phyloP scores from a whole-genome alignment of 352 stramenopile species.

The Phytophthora hibernalis region DNA sequence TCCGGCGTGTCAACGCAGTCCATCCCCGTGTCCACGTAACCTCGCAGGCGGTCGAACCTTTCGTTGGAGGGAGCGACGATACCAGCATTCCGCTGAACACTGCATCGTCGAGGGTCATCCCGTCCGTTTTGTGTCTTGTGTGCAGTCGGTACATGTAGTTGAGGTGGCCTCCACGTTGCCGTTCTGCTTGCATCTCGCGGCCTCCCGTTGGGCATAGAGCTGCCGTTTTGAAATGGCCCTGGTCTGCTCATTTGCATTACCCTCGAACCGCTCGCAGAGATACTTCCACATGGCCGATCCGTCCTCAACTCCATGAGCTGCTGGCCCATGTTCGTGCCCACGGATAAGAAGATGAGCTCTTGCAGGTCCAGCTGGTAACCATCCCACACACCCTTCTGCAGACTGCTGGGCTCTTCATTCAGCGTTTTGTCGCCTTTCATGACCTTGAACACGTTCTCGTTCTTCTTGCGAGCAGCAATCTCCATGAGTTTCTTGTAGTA shows the following conservation, averaged over 20 bases:
- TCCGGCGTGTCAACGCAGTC: constrained; percentile 10
- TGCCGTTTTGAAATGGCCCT: constrained; percentile 8
- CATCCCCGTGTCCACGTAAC: constrained; percentile 6
- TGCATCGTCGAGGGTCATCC: constrained; percentile 10
- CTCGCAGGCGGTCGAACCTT: constrained; percentile 12
- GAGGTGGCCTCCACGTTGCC: constrained; percentile 16
- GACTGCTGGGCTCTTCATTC: not conserved
- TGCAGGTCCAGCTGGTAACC: not conserved
- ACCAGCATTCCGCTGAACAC: constrained; percentile 5
- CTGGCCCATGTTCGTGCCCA: constrained; percentile 12
- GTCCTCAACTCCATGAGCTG: constrained; percentile 11
- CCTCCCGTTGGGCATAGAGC: constrained; percentile 12
- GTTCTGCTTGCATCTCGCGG: constrained; percentile 15
- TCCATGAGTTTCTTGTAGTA: constrained; percentile 17
- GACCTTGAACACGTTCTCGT: too few relatives aligned
- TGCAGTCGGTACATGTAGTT: constrained; percentile 16
- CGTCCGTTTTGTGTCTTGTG: constrained; percentile 6
- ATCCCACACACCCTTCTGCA: constrained; percentile 7
- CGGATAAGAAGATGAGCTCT: constrained; percentile 11
- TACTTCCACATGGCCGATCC: constrained; percentile 10
- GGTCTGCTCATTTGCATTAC: constrained; percentile 6
- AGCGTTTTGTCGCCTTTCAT: not conserved
- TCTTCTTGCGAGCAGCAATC: not conserved
- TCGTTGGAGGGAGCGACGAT: constrained; percentile 8
- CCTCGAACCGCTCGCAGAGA: not conserved